Evolutionary conservation across 257 asterid genomes (phyloP).

Genomic region (Ilex asprella): DNA sequence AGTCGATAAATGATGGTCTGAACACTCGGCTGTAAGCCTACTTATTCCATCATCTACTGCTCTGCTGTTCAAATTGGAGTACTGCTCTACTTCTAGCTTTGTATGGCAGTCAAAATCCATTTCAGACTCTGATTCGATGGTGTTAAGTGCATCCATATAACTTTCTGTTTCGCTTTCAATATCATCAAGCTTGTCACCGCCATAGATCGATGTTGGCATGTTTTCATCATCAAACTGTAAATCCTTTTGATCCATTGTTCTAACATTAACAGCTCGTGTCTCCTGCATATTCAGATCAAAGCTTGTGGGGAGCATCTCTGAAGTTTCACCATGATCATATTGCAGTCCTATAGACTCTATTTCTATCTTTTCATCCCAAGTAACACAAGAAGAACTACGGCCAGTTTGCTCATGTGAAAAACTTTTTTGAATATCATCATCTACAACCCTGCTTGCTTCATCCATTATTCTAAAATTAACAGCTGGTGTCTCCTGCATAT

Average conservation of each 20-base stretch:
- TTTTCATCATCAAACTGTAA: slow-evolving; percentile 6
- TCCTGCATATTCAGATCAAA: slow-evolving; percentile 25
- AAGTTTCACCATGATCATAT: slow-evolving; percentile 25
- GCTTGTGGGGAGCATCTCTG: slow-evolving; percentile 29
- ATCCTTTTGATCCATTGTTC: slow-evolving; percentile 16
- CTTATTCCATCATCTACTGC: slow-evolving; percentile 21
- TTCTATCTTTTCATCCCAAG: slow-evolving; percentile 52
- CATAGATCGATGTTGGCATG: slow-evolving; percentile 9
- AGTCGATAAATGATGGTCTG: slow-evolving; percentile 12
- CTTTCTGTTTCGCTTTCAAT: slow-evolving; percentile 63
- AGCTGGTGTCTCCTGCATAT: slow-evolving; percentile 20
- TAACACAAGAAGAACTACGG: slow-evolving; percentile 13
- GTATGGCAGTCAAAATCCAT: slow-evolving; percentile 53
- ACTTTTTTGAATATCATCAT: neutral
- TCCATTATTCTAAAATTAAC: slow-evolving; percentile 25
- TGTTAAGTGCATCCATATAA: slow-evolving; percentile 89
- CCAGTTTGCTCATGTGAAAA: neutral
- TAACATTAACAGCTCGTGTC: slow-evolving; percentile 25
- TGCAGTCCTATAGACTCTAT: slow-evolving; percentile 23
- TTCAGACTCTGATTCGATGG: slow-evolving; percentile 74
- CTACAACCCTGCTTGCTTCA: slow-evolving; percentile 13
- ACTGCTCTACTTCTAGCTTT: slow-evolving; percentile 37
- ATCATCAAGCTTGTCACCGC: slow-evolving; percentile 19
- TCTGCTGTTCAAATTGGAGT: slow-evolving; percentile 34
- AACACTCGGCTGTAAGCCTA: slow-evolving; percentile 2